Base-by-base conservation (phyloP, 2,329 filamentous ascomycete species). In the Eutypella sp. region DNA sequence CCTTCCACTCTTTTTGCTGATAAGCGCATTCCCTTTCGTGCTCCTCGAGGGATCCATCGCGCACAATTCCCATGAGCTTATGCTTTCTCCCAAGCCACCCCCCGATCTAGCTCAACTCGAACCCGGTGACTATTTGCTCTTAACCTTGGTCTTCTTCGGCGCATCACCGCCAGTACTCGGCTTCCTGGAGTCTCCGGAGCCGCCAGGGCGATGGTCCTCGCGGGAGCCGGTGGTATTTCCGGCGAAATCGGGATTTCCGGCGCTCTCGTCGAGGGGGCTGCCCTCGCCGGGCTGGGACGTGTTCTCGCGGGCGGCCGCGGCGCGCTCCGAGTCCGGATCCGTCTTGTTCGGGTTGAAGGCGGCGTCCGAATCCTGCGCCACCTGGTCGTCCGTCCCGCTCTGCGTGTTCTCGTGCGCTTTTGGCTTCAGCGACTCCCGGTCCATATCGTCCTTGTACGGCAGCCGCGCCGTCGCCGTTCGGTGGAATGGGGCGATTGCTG, bases 311-410 rank as follows among this genome's bases (percentile, higher is more conserved):
- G 61, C 66, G 8, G 72, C 71, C 24, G 65, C 55, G 5, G 66
- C 52, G 54, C 70, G 76, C 66, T 81, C 78, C 19, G 66, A 59
- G 60, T 89, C 83, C 0, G 89, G 89, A 18, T 74, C 69, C 22
- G 86, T 91, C 62, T 79, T 79, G 45, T 73, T 66, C 0, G 82
- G 80, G 60, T 89, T 76, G 65, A 87, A 95, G 1, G 89, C 84
- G 0, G 82, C 76, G 36, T 82, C 73, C 3, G 70, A 62, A 24
- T 74, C 69, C 0, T 76, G 73, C 0, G 82, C 75, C 11, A 69
- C 67, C 37, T 78, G 73, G 39, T 82, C 72, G 55, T 85, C 87
- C 0, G 79, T 79, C 3, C 81, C 85, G 41, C 80, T 82, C 60
- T 84, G 81, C 47, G 80, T 79, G 66, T 84, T 80, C 61, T 95